Evolutionary conservation across 495 filamentous ascomycete species (phyloP).

Genomic region (Penicillium salamii): DNA sequence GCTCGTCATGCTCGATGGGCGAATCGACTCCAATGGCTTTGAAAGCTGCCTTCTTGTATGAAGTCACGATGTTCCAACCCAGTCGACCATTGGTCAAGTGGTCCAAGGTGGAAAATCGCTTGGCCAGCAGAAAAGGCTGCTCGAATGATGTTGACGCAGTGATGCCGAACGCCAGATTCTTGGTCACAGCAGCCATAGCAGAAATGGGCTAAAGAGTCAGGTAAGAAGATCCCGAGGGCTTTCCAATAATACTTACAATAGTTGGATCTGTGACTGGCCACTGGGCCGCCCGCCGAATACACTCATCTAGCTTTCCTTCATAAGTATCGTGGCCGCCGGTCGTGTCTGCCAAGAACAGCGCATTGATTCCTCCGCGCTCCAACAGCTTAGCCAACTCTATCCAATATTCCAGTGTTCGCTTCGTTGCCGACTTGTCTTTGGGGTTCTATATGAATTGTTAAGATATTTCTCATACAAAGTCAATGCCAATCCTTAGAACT

Average conservation of each 20-base stretch:
- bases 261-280: constrained; percentile 56
- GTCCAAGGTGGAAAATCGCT: constrained; percentile 61
- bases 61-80: constrained; percentile 66
- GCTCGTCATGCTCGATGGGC: constrained; percentile 59
- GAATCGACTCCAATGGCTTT: constrained; percentile 56
- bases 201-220: constrained; percentile 36
- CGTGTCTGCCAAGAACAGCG: constrained; percentile 60
- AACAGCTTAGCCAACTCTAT: constrained; percentile 58
- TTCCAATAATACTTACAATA: constrained; percentile 40
- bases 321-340: constrained; percentile 60
- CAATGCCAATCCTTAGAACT: constrained; percentile 3
- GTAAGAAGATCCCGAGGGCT: neutral
- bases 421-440: constrained; percentile 53
- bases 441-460: constrained; percentile 50
- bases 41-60: constrained; percentile 57
- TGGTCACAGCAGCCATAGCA: constrained; percentile 50
- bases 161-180: constrained; percentile 45
- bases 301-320: constrained; percentile 51
- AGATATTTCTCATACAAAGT: too few relatives aligned
- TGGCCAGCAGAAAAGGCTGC: constrained; percentile 55
- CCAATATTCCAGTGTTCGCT: constrained; percentile 57
- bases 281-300: constrained; percentile 51
- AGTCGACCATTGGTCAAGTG: constrained; percentile 58
- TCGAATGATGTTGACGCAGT: constrained; percentile 57
- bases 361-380: constrained; percentile 57